These are phyloP conservation scores for Myriosclerotinia duriaeana DNA, from an alignment of 2,329 filamentous ascomycete species.

Conservation along the genomic window DNA sequence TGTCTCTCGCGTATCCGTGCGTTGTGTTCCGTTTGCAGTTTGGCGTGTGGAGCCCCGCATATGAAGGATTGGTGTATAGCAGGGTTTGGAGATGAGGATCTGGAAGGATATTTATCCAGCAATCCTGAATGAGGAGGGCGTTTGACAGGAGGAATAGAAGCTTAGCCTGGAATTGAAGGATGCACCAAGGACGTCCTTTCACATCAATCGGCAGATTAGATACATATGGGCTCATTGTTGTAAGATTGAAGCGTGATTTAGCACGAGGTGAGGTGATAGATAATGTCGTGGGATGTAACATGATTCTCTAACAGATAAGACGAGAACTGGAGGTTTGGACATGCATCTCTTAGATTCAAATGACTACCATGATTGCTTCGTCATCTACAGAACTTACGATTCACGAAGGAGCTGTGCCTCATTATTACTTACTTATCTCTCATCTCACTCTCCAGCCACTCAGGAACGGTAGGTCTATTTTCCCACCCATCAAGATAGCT, in stretches of 20 bases:
- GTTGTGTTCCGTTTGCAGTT: constrained; percentile 9
- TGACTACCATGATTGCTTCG: not conserved
- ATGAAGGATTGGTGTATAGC: not conserved
- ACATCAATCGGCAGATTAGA: not conserved
- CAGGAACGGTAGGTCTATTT: constrained; percentile 55
- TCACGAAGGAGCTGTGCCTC: not conserved
- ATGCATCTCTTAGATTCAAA: not conserved
- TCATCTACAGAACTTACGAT: not conserved
- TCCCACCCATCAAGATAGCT: constrained; percentile 63
- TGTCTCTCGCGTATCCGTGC: not conserved
- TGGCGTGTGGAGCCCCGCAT: constrained; percentile 15
- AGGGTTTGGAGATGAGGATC: not conserved
- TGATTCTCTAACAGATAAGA: not conserved
- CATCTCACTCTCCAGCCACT: constrained; percentile 53
- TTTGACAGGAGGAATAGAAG: not conserved
- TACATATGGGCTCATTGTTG: not conserved
- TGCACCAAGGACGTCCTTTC: not conserved
- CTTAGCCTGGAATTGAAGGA: not conserved
- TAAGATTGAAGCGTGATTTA: not conserved
- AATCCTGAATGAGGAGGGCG: not conserved
- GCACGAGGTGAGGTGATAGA: not conserved
- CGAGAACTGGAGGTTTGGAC: not conserved
- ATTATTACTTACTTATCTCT: not conserved
- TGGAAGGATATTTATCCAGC: constrained; percentile 14
- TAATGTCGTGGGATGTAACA: not conserved